phyloP scores from a whole-genome alignment of 2,329 filamentous ascomycete genomes.

The Nakataea oryzae region DNA sequence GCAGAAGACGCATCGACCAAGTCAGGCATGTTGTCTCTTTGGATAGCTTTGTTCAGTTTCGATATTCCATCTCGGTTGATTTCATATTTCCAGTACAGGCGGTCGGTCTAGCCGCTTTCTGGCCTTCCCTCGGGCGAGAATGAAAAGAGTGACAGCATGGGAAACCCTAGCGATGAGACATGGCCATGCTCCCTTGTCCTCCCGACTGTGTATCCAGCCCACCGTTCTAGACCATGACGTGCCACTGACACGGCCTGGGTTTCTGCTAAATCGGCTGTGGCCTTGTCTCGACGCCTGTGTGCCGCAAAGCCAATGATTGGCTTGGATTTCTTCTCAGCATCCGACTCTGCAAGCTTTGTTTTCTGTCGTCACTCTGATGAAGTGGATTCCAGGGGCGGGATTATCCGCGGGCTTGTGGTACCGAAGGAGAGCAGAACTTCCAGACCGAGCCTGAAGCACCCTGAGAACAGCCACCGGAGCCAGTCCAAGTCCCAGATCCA shows the following conservation, averaged over 20 bases:
- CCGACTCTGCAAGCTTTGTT: no score
- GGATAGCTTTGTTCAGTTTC: neutral
- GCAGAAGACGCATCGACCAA: neutral
- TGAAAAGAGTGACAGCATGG: neutral
- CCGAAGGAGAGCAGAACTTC: no score
- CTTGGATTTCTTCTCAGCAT: neutral
- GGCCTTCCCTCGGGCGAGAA: neutral
- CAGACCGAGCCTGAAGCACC: no score
- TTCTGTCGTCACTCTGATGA: no score
- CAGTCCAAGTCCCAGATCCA: no score
- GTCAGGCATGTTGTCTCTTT: neutral
- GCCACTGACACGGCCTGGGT: neutral
- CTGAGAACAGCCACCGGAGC: no score
- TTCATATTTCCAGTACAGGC: neutral
- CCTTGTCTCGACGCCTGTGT: neutral
- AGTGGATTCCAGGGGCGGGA: no score
- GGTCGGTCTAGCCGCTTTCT: no score
- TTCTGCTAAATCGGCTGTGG: neutral
- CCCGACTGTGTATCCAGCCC: no score
- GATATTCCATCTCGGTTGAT: neutral
- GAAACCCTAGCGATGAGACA: neutral
- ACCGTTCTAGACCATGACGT: neutral
- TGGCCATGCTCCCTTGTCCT: no score
- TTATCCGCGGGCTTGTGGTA: no score
- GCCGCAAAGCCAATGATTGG: neutral